Evolutionary conservation across 257 asterid species (phyloP), one percentile per base, ranked within the genome.

Genomic region (Lycium barbarum): DNA sequence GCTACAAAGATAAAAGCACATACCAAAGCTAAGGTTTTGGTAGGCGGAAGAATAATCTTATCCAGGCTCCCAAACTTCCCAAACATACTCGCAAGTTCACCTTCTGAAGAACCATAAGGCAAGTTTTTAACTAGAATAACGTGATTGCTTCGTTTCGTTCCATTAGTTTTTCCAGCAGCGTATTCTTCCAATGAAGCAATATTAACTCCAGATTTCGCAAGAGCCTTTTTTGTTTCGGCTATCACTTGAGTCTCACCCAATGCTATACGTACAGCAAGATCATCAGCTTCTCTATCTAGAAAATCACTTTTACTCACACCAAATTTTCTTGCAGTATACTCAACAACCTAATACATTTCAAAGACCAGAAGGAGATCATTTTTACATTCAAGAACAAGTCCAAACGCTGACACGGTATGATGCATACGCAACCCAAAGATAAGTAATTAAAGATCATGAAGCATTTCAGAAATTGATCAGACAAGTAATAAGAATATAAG

Each of bases 201-300:
- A 90, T 96, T 96, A 79, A 96, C 90, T 88, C 98, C 99, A 85
- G 96, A 92, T 80, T 85, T 91, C 78, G 94, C 90, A 72, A 95
- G 95, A 89, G 97, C 94, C 83, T 93, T 93, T 88, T 96, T 96
- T 17, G 99, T 96, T 91, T 93, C 98, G 9, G 92, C 93, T 88
- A 96, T 92, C 82, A 96, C 98, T 90, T 95, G 98, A 70, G 98
- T 93, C 90, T 96, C 99, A 76, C 98, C 98, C 91, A 93, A 83
- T 66, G 98, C 98, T 84, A 94, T 91, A 86, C 93, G 94, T 45
- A 93, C 98, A 53, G 98, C 98, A 85, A 93, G 91, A 86, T 93
- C 97, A 84, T 90, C 90, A 38, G 93, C 93, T 88, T 96, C 98
- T 90, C 89, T 92, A 86, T 93, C 98, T 59, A 96, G 91, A 35